Evolutionary conservation across 345 rosid species (phyloP).

Genomic region (Eucalyptus sp.): DNA sequence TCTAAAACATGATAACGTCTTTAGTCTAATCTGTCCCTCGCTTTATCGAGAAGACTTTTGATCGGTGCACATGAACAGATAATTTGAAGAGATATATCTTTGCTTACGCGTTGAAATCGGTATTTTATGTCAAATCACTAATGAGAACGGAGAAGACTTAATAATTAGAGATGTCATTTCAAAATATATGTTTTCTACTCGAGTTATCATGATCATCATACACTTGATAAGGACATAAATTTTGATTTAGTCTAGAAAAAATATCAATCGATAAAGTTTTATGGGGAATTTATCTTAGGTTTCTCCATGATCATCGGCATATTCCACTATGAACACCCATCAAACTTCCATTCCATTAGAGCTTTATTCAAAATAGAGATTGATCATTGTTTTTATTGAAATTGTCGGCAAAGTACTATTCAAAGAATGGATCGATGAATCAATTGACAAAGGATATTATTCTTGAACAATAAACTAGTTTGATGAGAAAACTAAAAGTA

Average conservation of each 20-base stretch:
- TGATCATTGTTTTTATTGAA: neutral
- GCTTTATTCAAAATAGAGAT: neutral
- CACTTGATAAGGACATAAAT: neutral
- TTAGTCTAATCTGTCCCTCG: neutral
- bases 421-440: neutral
- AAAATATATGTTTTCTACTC: neutral
- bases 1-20: neutral
- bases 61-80: neutral
- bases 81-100: neutral
- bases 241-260: neutral
- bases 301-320: neutral
- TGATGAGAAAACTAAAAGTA: neutral
- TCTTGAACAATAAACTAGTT: neutral
- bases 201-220: neutral
- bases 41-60: neutral
- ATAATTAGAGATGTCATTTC: neutral
- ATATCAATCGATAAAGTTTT: neutral
- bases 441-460: neutral
- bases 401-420: neutral
- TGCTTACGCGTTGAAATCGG: neutral
- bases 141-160: neutral
- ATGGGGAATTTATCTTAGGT: neutral
- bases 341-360: neutral
- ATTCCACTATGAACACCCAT: neutral
- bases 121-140: neutral